phyloP scores from a whole-genome alignment of 805 yeast genomes.

The Scheffersomyces lignosus region DNA sequence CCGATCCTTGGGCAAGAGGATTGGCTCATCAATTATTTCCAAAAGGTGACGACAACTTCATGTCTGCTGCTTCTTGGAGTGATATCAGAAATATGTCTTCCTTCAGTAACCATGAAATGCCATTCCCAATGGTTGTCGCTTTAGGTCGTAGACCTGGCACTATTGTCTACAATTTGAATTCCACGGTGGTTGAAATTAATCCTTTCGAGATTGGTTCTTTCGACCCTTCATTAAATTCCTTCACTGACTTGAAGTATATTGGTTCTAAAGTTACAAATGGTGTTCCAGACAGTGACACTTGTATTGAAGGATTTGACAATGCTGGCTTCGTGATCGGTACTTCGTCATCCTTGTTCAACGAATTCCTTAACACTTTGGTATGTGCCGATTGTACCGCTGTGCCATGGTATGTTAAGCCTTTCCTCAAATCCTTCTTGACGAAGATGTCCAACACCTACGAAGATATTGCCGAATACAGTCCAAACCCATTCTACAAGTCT shows the following conservation, averaged over 20 bases:
- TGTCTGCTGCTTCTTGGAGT: constrained; percentile 30
- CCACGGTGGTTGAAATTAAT: constrained; percentile 41
- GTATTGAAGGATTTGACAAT: constrained; percentile 39
- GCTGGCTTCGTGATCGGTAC: constrained; percentile 41
- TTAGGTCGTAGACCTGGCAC: constrained; percentile 37
- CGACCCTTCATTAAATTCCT: constrained; percentile 38
- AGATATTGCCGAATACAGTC: constrained; percentile 36
- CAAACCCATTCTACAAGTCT: constrained; percentile 38
- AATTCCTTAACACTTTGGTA: constrained; percentile 32
- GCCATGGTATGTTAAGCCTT: constrained; percentile 23
- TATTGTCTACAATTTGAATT: constrained; percentile 29
- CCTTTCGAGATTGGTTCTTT: constrained; percentile 45
- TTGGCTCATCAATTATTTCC: constrained; percentile 65
- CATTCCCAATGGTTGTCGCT: constrained; percentile 39
- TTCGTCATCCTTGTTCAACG: constrained; percentile 40
- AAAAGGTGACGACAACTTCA: constrained; percentile 21
- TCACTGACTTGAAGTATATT: constrained; percentile 36
- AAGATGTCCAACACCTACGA: constrained; percentile 22
- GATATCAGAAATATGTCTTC: constrained; percentile 26
- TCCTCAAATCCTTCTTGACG: constrained; percentile 23
- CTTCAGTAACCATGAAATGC: constrained; percentile 39
- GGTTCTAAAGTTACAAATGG: constrained; percentile 38
- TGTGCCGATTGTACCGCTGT: constrained; percentile 32
- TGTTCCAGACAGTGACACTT: constrained; percentile 19
- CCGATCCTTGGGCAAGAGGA: constrained; percentile 81